phyloP scores from a whole-genome alignment of 305 asterid species.

The Plantago lanceolata region DNA sequence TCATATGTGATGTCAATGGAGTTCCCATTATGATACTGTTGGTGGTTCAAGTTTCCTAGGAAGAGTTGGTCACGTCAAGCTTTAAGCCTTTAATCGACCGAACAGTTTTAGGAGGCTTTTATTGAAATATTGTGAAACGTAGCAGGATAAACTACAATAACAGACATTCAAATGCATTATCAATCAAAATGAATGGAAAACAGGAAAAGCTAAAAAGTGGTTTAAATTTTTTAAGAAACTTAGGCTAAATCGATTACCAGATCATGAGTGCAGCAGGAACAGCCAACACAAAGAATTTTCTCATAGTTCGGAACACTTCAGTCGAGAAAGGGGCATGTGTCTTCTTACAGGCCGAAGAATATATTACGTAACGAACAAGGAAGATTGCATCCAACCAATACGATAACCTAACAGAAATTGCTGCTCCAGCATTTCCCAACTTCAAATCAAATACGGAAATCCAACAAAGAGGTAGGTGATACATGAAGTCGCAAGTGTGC shows the following conservation, averaged over 20 bases:
- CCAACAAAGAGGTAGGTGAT: slow-evolving; percentile 39
- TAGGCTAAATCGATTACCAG: slow-evolving; percentile 34
- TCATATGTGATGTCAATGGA: too few relatives aligned
- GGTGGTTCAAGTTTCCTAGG: too few relatives aligned
- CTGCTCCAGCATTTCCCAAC: slow-evolving; percentile 40
- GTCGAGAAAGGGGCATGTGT: background rate
- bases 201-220: too few relatives aligned
- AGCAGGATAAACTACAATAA: too few relatives aligned
- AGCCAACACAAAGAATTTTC: slow-evolving; percentile 32
- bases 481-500: slow-evolving; percentile 23
- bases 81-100: too few relatives aligned
- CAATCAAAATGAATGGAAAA: background rate
- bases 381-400: slow-evolving; percentile 38
- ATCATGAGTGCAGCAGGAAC: slow-evolving; percentile 58
- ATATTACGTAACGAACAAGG: slow-evolving; percentile 32
- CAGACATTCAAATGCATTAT: slow-evolving; percentile 29
- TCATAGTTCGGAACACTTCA: background rate
- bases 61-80: too few relatives aligned
- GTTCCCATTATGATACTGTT: too few relatives aligned
- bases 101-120: too few relatives aligned
- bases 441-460: slow-evolving; percentile 34
- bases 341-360: slow-evolving; percentile 33
- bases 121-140: too few relatives aligned
- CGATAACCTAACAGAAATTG: slow-evolving; percentile 33
- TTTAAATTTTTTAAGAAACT: background rate